Percentiles rank a stretch among this genome's conserved stretches.
phyloP scores from a whole-genome alignment of 169 alveolate species.

The Eimeria sp. region DNA sequence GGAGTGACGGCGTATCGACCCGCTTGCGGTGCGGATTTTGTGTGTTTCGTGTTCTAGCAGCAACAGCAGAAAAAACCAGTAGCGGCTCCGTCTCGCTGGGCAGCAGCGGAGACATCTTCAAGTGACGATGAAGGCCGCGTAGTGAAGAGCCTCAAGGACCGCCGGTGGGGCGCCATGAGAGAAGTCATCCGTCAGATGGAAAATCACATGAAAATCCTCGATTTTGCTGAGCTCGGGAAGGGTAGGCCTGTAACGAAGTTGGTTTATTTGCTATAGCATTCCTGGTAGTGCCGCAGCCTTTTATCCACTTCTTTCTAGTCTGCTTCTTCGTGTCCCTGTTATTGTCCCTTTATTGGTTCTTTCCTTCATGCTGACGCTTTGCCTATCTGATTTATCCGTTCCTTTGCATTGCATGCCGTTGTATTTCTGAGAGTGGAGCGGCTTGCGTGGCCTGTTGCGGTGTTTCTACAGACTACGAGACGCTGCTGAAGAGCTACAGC shows the following conservation, averaged over 20 bases:
- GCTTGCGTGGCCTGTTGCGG: neutral
- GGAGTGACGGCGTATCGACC: too few species aligned
- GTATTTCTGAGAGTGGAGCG: too few species aligned
- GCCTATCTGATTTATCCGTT: too few species aligned
- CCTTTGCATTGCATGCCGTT: too few species aligned
- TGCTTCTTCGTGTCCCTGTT: neutral
- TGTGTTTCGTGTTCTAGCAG: neutral
- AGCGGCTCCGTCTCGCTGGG: constrained; percentile 75
- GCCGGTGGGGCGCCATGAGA: constrained; percentile 84
- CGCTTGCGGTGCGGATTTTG: neutral
- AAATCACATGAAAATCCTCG: constrained; percentile 84
- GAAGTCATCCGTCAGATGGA: constrained; percentile 81
- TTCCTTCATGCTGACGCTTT: too few species aligned
- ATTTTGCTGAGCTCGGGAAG: constrained; percentile 80
- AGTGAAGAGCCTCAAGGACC: constrained; percentile 75
- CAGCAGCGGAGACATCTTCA: constrained; percentile 77
- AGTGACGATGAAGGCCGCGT: constrained; percentile 84
- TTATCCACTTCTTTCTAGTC: neutral
- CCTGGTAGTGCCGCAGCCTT: neutral
- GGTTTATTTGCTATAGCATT: too few species aligned
- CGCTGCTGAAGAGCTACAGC: constrained; percentile 61
- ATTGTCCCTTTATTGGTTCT: neutral
- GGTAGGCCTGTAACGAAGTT: neutral
- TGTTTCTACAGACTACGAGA: constrained; percentile 78
- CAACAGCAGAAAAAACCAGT: constrained; percentile 31